phyloP scores from a whole-genome alignment of 192 early-diverging fungal genomes.

The Chytriomyces confervae region DNA sequence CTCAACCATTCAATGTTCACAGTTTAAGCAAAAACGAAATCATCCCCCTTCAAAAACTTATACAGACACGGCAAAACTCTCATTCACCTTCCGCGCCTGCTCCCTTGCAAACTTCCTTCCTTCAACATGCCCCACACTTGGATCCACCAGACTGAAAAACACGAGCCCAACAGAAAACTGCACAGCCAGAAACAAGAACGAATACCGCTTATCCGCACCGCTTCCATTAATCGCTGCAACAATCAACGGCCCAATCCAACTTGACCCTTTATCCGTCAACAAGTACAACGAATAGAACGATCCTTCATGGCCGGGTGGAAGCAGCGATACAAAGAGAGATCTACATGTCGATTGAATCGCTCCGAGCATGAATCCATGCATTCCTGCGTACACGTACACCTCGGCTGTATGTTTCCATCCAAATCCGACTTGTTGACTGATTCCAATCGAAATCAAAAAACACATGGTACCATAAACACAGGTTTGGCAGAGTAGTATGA shows the following conservation, averaged over 20 bases:
- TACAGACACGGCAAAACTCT: neutral
- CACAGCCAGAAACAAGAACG: constrained; percentile 58
- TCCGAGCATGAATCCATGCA: constrained; percentile 69
- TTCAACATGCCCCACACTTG: neutral
- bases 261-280: constrained; percentile 60
- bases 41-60: too few species aligned
- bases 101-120: neutral
- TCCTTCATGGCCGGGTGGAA: constrained; percentile 66
- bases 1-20: too few species aligned
- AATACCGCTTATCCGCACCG: constrained; percentile 59
- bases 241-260: constrained; percentile 75
- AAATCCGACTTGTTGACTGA: constrained; percentile 39
- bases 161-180: constrained; percentile 6
- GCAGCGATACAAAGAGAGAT: constrained; percentile 65
- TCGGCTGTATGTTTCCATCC: constrained; percentile 61
- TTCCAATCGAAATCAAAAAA: constrained; percentile 3
- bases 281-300: constrained; percentile 73
- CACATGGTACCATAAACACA: constrained; percentile 25
- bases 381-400: constrained; percentile 62
- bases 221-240: constrained; percentile 63
- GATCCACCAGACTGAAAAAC: constrained; percentile 4
- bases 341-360: constrained; percentile 54
- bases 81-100: neutral
- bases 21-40: too few species aligned
- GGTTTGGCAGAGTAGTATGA: constrained; percentile 22